Conservation (phyloP, 2,329 filamentous ascomycete species). For the Penicillium sp. region DNA sequence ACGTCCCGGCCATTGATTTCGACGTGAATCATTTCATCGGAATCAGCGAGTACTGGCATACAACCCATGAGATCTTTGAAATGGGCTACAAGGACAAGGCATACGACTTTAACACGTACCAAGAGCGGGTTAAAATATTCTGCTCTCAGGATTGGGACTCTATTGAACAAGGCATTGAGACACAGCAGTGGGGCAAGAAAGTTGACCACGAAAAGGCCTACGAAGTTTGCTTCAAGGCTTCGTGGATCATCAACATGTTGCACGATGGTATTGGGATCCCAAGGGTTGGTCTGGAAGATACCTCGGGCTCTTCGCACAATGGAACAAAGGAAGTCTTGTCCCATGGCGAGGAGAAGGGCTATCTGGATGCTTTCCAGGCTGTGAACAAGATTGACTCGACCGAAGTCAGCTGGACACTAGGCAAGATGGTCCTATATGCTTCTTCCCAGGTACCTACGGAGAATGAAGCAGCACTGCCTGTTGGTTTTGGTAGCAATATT, state of each 20-base stretch:
- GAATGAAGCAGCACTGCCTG: constrained; percentile 64
- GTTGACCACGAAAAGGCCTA: constrained; percentile 71
- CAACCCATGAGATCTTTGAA: constrained; percentile 90
- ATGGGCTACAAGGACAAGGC: constrained; percentile 72
- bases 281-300: constrained; percentile 73
- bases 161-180: constrained; percentile 67
- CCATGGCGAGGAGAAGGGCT: constrained; percentile 70
- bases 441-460: constrained; percentile 78
- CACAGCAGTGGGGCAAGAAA: constrained; percentile 72
- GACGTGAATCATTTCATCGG: constrained; percentile 97
- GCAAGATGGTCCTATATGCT: constrained; percentile 94
- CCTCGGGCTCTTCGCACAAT: constrained; percentile 59
- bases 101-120: constrained; percentile 89
- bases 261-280: constrained; percentile 96
- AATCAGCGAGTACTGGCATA: constrained; percentile 98
- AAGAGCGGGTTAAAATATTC: constrained; percentile 78
- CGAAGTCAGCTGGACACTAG: constrained; percentile 95
- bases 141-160: constrained; percentile 79
- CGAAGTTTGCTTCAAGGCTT: constrained; percentile 95
- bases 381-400: constrained; percentile 88
- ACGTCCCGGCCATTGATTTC: constrained; percentile 95
- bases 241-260: constrained; percentile 94
- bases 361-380: constrained; percentile 82
- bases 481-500: constrained; percentile 91
- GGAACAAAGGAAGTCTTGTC: constrained; percentile 69